Evolutionary conservation across 2,329 filamentous ascomycete genomes (phyloP).

Genomic region (Escovopsis sp.): DNA sequence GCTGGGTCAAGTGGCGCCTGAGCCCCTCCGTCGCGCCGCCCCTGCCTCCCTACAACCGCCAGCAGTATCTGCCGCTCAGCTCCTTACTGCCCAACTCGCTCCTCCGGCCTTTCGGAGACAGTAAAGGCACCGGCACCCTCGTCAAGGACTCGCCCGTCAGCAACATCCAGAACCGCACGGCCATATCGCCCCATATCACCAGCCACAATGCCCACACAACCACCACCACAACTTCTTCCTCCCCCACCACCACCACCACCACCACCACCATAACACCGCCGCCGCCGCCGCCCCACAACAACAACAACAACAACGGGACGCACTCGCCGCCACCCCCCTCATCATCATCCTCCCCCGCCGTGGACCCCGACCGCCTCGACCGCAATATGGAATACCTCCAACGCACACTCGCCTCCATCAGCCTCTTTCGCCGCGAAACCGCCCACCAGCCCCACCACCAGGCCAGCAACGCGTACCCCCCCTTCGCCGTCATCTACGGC

Average conservation of each 20-base stretch:
- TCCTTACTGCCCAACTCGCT: constrained; percentile 31
- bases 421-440: constrained; percentile 62
- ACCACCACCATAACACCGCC: constrained; percentile 1
- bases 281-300: constrained; percentile 3
- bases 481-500: constrained; percentile 68
- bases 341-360: constrained; percentile 1
- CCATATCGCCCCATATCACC: constrained; percentile 14
- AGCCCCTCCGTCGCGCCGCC: constrained; percentile 62
- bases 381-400: constrained; percentile 48
- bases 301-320: constrained; percentile 7
- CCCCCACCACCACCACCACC: too few relatives aligned
- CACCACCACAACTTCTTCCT: constrained; percentile 6
- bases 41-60: constrained; percentile 38
- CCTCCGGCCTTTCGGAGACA: constrained; percentile 27
- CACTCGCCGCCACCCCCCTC: constrained; percentile 7
- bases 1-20: constrained; percentile 64
- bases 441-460: constrained; percentile 44
- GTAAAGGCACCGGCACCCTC: constrained; percentile 16
- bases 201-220: constrained; percentile 2
- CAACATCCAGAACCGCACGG: constrained; percentile 25
- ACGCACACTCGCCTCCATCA: constrained; percentile 56
- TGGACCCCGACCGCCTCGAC: constrained; percentile 14
- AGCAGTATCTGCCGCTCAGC: constrained; percentile 29
- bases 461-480: constrained; percentile 60
- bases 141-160: background rate